Evolutionary conservation across 2,329 filamentous ascomycete species (phyloP).

Genomic region (Xylaria sp.): DNA sequence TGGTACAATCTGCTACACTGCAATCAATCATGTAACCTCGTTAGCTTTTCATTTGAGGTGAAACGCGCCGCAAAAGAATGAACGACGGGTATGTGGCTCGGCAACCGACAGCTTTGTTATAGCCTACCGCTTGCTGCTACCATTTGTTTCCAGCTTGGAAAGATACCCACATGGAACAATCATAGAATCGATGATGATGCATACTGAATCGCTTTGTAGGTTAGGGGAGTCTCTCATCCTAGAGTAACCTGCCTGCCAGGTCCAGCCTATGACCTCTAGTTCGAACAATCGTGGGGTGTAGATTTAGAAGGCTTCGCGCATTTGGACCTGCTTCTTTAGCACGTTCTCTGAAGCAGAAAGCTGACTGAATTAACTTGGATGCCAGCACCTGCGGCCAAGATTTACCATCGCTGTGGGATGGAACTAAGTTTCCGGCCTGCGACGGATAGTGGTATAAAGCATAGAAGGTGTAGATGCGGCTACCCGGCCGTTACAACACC

Average conservation of each 20-base stretch:
- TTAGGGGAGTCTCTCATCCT: background rate
- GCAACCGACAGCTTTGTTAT: constrained; percentile 16
- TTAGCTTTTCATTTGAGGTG: constrained; percentile 6
- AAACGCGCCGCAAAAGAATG: constrained; percentile 15
- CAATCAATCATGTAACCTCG: constrained; percentile 23
- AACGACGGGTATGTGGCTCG: constrained; percentile 14
- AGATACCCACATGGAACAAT: background rate
- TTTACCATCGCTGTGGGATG: constrained; percentile 6
- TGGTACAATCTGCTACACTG: constrained; percentile 27
- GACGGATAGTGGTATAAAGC: constrained; percentile 5
- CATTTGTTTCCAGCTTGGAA: background rate
- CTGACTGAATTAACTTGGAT: constrained; percentile 21
- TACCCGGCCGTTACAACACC: background rate
- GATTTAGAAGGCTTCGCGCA: constrained; percentile 17
- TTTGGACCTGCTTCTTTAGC: constrained; percentile 5
- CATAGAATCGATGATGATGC: constrained; percentile 7
- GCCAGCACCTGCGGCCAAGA: constrained; percentile 7
- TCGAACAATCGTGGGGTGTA: constrained; percentile 20
- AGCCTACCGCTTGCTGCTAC: background rate
- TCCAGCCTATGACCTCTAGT: constrained; percentile 4
- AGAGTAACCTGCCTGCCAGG: background rate
- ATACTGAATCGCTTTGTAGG: constrained; percentile 10
- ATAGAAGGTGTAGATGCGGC: background rate
- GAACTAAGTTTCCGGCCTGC: constrained; percentile 2
- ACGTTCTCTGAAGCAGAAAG: constrained; percentile 22